A percentile compares a stretch with the other conserved stretches of the same genome.
These are phyloP conservation scores for Canariomyces notabilis DNA, from an alignment of 2,329 filamentous ascomycete species.

Conservation along the genomic window DNA sequence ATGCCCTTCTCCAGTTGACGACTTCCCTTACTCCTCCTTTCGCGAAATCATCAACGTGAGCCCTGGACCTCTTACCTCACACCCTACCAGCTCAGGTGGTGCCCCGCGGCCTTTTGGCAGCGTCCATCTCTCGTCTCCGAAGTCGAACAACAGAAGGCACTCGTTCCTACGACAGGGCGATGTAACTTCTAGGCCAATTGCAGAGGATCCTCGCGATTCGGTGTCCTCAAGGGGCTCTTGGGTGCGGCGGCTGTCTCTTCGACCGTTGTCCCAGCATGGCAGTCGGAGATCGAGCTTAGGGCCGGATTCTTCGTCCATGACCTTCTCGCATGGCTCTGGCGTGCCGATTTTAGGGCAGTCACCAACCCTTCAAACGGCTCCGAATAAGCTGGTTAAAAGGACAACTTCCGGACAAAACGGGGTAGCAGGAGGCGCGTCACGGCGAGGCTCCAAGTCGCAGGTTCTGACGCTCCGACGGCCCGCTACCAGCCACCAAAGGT, in stretches of 20 bases:
- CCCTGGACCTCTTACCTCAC: slow-evolving; percentile 22
- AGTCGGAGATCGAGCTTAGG: slow-evolving; percentile 60
- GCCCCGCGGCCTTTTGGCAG: slow-evolving; percentile 30
- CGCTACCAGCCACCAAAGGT: slow-evolving; percentile 74
- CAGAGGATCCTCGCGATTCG: slow-evolving; percentile 50
- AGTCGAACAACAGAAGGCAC: slow-evolving; percentile 36
- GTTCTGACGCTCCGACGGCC: slow-evolving; percentile 65
- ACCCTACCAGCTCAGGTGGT: slow-evolving; percentile 28
- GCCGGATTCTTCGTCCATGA: slow-evolving; percentile 60
- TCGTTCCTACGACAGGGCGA: slow-evolving; percentile 40
- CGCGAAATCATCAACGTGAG: slow-evolving; percentile 21
- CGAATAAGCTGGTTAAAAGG: slow-evolving; percentile 76
- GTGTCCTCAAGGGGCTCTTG: slow-evolving; percentile 62
- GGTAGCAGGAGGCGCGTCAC: slow-evolving; percentile 38
- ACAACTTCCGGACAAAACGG: slow-evolving; percentile 51
- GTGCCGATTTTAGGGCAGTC: slow-evolving; percentile 54
- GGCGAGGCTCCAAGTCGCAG: slow-evolving; percentile 53
- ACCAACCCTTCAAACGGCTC: slow-evolving; percentile 45
- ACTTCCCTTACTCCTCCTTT: slow-evolving; percentile 28
- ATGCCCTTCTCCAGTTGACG: slow-evolving; percentile 28
- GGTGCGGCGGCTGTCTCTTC: slow-evolving; percentile 65
- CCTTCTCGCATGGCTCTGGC: slow-evolving; percentile 61
- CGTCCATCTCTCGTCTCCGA: slow-evolving; percentile 39
- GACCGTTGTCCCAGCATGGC: slow-evolving; percentile 59
- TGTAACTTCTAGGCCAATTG: slow-evolving; percentile 32